These are phyloP conservation scores for Nemania diffusa DNA, from an alignment of 2,329 filamentous ascomycete genomes.

Conservation along the genomic window DNA sequence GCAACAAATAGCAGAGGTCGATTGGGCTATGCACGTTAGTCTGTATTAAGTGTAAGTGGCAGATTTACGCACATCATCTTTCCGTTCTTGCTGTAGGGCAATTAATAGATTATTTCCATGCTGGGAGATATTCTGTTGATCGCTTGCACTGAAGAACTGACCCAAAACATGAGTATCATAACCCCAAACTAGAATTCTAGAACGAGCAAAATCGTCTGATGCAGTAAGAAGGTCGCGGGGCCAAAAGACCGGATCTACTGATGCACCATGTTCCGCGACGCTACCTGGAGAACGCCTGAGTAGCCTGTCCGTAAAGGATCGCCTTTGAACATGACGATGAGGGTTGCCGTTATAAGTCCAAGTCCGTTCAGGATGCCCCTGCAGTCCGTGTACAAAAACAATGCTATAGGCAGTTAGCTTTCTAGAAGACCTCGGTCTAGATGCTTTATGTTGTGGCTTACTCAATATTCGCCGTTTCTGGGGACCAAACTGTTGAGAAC, in stretches of 20 bases:
- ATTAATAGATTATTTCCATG: background rate
- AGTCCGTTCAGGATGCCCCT: constrained; percentile 1
- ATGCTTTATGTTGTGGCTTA: too few relatives aligned
- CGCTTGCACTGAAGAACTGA: background rate
- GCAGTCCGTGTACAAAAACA: constrained; percentile 7
- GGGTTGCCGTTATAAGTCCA: background rate
- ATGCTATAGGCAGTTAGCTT: background rate
- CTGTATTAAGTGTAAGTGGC: too few relatives aligned
- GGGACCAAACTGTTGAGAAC: too few relatives aligned
- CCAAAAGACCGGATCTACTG: background rate
- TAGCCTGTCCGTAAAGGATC: too few relatives aligned
- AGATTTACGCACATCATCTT: background rate
- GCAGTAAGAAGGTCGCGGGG: background rate
- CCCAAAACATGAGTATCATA: background rate
- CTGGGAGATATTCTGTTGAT: constrained; percentile 6
- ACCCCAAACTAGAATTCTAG: background rate
- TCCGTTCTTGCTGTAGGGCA: constrained; percentile 4
- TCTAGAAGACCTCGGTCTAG: too few relatives aligned
- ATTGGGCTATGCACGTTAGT: too few relatives aligned
- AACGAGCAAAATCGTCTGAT: background rate
- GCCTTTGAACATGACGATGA: background rate
- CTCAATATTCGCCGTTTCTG: too few relatives aligned
- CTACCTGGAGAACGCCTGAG: too few relatives aligned
- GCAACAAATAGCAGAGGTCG: constrained; percentile 3
- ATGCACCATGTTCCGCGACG: background rate